Base-by-base conservation (phyloP, 495 filamentous ascomycete species). In the Hyaloscypha hepaticicola region DNA sequence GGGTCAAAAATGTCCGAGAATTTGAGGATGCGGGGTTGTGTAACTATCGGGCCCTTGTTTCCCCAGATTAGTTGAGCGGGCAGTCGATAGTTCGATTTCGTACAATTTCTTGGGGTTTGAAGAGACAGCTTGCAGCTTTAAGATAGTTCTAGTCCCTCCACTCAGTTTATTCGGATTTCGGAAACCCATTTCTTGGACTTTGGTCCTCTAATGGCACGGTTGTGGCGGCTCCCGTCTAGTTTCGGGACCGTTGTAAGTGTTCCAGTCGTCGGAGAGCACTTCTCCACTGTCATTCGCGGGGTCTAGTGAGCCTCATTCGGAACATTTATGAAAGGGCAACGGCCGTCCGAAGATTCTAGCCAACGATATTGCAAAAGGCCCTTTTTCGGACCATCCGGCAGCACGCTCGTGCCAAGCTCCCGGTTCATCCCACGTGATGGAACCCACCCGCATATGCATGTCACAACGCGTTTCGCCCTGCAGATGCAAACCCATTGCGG, bases 241-340 rank as follows among this genome's bases (percentile, higher is more conserved):
- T 28, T 53, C 3, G 50, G 50, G 50, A 24, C 26, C 50, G 50
- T 53, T 52, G 4, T 11, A 53, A 25, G 50, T 28, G 50, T 53
- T 28, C 25, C 50, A 53, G 50, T 24, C n/a, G 11, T 25, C 50
- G n/a, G n/a, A 28, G 26, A 16, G 21, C 50, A 24, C 5, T 53
- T 53, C 50, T 53, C 11, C 22, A 53, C 5, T 25, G 22, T 16
- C 50, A 53, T 53, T 53, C 22, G 50, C 50, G 50, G 50, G 48
- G 50, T 25, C 21, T 3, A 53, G 26, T 24, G 50, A 53, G 50
- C 22, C 50, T 53, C 50, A 53, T 53, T 53, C 26, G 50, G 26
- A 21, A 26, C 50, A 53, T 53, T 28, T 21, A 33, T n/a, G 28
- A 26, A n/a, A 45, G 38, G 38, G 38, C 38, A 45, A 45, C 19